Base-by-base conservation (phyloP, 805 yeast genomes). In the Hanseniaspora thailandica region DNA sequence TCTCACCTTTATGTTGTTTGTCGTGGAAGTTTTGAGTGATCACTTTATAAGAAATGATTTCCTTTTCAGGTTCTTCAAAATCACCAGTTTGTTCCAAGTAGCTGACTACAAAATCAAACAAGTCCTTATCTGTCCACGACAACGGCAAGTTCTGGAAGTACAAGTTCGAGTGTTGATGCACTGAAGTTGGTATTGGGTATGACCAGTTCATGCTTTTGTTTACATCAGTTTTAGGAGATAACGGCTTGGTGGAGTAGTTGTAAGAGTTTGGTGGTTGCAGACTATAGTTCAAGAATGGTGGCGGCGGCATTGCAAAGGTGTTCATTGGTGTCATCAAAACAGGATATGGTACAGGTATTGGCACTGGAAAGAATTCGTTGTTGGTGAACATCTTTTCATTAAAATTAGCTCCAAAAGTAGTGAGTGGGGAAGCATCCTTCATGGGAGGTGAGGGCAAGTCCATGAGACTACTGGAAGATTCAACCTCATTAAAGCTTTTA, bases 101-200 rank as follows among this genome's bases (percentile, higher is more conserved):
- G n/a, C 41, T 34, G 5, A 9, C 20, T 13, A 48, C 36, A 20
- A 48, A 48, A 8, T 33, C 33, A 23, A 17, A 23, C 22, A 48
- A 20, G 15, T 48, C 53, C 9, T 17, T 19, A n/a, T 48, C 53
- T 17, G 33, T 13, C 53, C 53, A 48, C 9, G 40, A 10, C 10
- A 48, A 30, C 2, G 53, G 53, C 10, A 48, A 25, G 36, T 48
- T 48, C 25, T 48, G 47, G 13, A 48, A 31, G 25, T 48, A 48
- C 15, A 48, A n/a, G 19, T 48, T 48, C 10, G 53, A 48, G 25
- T 48, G 47, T 17, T 48, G 53, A 6, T 48, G 53, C 2, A 38
- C 41, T 10, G 53, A 48, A 6, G 34, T 17, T 17, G 53, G 53
- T 3, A 48, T 48, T 17, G 53, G 53, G 33, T 48, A 48, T 3